A percentile compares a stretch with the other conserved stretches of the same genome.
Evolutionary conservation across 805 yeast genomes (phyloP).

Genomic region (Starmerella floricola): DNA sequence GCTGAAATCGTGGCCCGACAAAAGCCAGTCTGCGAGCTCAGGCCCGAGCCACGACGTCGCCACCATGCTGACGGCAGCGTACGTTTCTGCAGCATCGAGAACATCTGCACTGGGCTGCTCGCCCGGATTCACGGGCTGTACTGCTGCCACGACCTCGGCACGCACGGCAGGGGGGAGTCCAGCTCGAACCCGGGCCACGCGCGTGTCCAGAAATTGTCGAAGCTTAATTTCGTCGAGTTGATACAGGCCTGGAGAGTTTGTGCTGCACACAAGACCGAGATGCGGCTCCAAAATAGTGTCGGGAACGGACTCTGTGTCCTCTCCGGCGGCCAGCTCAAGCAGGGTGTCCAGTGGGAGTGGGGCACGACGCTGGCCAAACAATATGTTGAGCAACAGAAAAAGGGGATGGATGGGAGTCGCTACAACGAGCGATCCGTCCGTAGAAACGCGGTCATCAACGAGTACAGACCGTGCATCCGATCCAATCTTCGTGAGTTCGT

Average conservation of each 20-base stretch:
- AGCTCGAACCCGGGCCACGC: constrained; percentile 13
- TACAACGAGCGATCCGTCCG: constrained; percentile 21
- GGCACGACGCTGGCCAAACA: constrained; percentile 14
- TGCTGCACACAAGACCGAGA: constrained; percentile 14
- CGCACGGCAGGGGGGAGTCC: constrained; percentile 18
- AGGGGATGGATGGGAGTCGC: constrained; percentile 25
- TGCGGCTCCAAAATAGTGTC: constrained; percentile 5
- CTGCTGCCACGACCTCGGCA: constrained; percentile 9
- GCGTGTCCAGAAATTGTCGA: constrained; percentile 16
- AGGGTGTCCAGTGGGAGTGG: constrained; percentile 24
- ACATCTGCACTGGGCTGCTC: constrained; percentile 18
- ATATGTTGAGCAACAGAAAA: constrained; percentile 22
- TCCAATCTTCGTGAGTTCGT: constrained; percentile 22
- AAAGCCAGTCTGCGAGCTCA: constrained; percentile 15
- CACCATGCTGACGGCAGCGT: constrained; percentile 22
- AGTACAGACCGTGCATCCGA: constrained; percentile 11
- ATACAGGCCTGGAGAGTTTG: not conserved
- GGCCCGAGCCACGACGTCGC: constrained; percentile 21
- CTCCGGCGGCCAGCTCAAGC: constrained; percentile 19
- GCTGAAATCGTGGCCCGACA: constrained; percentile 20
- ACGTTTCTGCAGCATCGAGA: constrained; percentile 6
- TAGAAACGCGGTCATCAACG: constrained; percentile 11
- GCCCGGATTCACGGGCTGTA: constrained; percentile 17
- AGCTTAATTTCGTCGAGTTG: constrained; percentile 16
- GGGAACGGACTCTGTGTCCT: constrained; percentile 15